Conservation (phyloP, 108 stramenopile species). For the Asterionellopsis glacialis region DNA sequence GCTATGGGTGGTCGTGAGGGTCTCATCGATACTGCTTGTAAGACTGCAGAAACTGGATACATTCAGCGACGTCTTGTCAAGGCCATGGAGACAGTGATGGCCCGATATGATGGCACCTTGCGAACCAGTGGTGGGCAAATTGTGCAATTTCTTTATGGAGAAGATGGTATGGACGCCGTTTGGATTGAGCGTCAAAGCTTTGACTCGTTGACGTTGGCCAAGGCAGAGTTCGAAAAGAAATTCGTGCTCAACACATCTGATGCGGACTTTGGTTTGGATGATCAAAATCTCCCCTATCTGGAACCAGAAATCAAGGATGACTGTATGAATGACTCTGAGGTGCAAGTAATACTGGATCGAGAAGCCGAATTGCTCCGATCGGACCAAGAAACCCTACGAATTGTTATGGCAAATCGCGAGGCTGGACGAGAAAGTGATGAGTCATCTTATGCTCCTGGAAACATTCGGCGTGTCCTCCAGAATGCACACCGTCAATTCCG, state of each 20-base stretch:
- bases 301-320: constrained; percentile 75
- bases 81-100: constrained; percentile 97
- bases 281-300: constrained; percentile 77
- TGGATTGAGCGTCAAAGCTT: constrained; percentile 97
- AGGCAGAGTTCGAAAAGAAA: constrained; percentile 72
- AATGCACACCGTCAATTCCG: constrained; percentile 90
- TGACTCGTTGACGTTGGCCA: constrained; percentile 75
- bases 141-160: constrained; percentile 98
- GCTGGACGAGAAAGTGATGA: constrained; percentile 81
- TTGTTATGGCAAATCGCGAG: constrained; percentile 88
- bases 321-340: constrained; percentile 82
- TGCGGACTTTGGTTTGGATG: constrained; percentile 84
- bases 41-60: constrained; percentile 99
- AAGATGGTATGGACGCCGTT: constrained; percentile 99
- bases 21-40: constrained; percentile 99
- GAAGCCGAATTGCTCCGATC: constrained; percentile 82
- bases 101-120: constrained; percentile 96
- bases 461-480: constrained; percentile 85
- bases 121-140: constrained; percentile 89
- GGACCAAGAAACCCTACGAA: constrained; percentile 82
- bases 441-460: constrained; percentile 89
- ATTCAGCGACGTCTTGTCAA: constrained; percentile 99
- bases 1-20: constrained; percentile 99
- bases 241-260: constrained; percentile 73
- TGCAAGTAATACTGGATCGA: constrained; percentile 80